phyloP scores from a whole-genome alignment of 2,329 filamentous ascomycete species.

The Orbilia ellipsospora region DNA sequence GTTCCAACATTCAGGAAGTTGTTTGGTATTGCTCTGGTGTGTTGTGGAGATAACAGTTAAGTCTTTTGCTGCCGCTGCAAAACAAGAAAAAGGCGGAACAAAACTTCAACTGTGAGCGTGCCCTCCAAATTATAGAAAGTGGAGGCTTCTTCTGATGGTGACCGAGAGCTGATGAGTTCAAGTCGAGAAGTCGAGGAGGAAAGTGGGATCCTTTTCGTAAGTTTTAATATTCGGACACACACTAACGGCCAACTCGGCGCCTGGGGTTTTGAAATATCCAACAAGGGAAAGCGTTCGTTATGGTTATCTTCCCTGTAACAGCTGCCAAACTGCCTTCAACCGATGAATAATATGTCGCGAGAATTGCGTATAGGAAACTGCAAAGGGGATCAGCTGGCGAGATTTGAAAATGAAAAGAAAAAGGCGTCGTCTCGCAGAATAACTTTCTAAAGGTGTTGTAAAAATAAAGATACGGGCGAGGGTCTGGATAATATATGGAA shows the following conservation, averaged over 20 bases:
- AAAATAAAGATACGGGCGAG: conserved; percentile 55
- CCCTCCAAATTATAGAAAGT: conserved; percentile 7
- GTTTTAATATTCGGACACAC: conserved; percentile 38
- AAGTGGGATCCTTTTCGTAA: conserved; percentile 43
- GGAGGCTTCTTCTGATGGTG: background rate
- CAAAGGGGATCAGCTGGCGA: conserved; percentile 16
- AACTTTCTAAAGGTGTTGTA: conserved; percentile 49
- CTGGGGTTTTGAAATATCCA: conserved; percentile 40
- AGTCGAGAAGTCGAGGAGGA: conserved; percentile 34
- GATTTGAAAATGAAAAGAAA: conserved; percentile 14
- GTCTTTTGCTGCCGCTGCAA: background rate
- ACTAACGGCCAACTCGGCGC: conserved; percentile 29
- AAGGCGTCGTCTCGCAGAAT: conserved; percentile 39
- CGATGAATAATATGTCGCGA: conserved; percentile 44
- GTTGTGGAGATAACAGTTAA: conserved; percentile 31
- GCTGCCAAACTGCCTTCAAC: conserved; percentile 33
- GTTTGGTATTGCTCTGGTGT: conserved; percentile 29
- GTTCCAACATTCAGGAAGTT: conserved; percentile 8
- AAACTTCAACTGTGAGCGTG: conserved; percentile 13
- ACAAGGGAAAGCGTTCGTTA: conserved; percentile 43
- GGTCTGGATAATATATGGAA: conserved; percentile 56
- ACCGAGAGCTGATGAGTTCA: conserved; percentile 12
- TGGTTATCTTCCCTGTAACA: conserved; percentile 42
- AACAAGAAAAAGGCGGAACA: conserved; percentile 2
- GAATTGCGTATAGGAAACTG: conserved; percentile 49